Evolutionary conservation across 192 early-diverging fungal species (phyloP), one percentile per base, ranked within the genome.

Genomic region (Rhizoclosmatium sp.): DNA sequence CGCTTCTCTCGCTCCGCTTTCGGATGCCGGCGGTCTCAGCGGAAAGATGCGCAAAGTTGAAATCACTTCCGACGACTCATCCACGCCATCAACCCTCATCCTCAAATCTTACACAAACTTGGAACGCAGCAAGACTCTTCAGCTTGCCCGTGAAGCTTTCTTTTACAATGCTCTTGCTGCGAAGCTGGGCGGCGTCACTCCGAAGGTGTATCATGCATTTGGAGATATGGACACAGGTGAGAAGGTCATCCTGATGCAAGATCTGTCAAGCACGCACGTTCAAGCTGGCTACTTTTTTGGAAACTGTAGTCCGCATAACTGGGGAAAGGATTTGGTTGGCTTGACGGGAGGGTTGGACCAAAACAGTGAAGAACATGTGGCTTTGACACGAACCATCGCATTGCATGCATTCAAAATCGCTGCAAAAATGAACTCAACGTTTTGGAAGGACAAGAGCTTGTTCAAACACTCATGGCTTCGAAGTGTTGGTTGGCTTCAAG

Each of bases 201-300:
- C 67, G 0, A 21, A 69, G 23, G 23, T 69, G 14, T 9, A 47
- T 12, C 46, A 46, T 47, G 39, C 67, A 16, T 9, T 45, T 16
- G 67, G 67, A n/a, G 67, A 69, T 47, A 46, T 69, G 67, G 40
- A n/a, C 7, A 47, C 67, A 2, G 67, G 67, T 16, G 67, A 69
- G 23, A 69, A 69, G 44, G 2, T 47, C 10, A 3, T 69, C 23
- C 16, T 69, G 31, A 69, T 69, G 67, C 31, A 69, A 12, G 67
- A 69, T 21, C 42, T 47, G 46, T 46, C 61, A 5, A 10, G 5
- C 7, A 31, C 2, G 4, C 54, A 23, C 39, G 39, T 71, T 58
- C 70, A 71, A 71, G 14, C 16, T 39, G 70, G 70, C 5, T 58
- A 51, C 39, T 58, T 71, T n/a, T 71, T 59, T 58, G 70, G 70